A percentile compares a stretch with the other conserved stretches of the same genome.
Conservation (phyloP, 768 basidiomycete genomes). For the Trametes elegans region DNA sequence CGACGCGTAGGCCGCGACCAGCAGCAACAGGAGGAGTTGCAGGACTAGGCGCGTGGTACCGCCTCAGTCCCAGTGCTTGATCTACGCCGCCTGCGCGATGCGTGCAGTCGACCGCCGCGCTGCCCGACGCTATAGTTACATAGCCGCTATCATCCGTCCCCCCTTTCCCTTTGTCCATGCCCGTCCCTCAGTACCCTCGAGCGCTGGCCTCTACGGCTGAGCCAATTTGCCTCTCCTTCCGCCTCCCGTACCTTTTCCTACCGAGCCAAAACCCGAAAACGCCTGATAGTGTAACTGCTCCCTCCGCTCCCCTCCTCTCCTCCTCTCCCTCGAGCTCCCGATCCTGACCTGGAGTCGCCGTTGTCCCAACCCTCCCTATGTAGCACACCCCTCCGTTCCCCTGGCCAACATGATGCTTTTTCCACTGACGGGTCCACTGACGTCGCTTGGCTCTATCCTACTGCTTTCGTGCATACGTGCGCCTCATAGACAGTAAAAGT, state of each 20-base stretch:
- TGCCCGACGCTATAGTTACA: background rate
- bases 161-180: constrained; percentile 1
- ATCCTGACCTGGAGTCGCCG: too few relatives aligned
- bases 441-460: constrained; percentile 22
- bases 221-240: background rate
- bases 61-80: constrained; percentile 4
- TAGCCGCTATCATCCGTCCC: background rate
- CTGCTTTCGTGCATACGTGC: constrained; percentile 29
- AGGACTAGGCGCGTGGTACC: constrained; percentile 23
- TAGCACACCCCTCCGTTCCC: constrained; percentile 10
- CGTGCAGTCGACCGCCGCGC: background rate
- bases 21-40: constrained; percentile 65
- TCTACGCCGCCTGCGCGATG: background rate
- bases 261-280: constrained; percentile 11
- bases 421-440: constrained; percentile 20
- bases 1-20: constrained; percentile 84
- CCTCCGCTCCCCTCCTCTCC: constrained; percentile 4
- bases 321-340: background rate
- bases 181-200: constrained; percentile 1
- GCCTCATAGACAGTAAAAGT: constrained; percentile 33
- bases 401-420: constrained; percentile 20
- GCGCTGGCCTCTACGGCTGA: background rate
- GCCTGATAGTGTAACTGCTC: constrained; percentile 10
- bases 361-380: constrained; percentile 12
- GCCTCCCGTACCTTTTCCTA: background rate